Evolutionary conservation across 2,329 filamentous ascomycete genomes (phyloP), one percentile per base, ranked within the genome.

Genomic region (Colletotrichum somersetense): DNA sequence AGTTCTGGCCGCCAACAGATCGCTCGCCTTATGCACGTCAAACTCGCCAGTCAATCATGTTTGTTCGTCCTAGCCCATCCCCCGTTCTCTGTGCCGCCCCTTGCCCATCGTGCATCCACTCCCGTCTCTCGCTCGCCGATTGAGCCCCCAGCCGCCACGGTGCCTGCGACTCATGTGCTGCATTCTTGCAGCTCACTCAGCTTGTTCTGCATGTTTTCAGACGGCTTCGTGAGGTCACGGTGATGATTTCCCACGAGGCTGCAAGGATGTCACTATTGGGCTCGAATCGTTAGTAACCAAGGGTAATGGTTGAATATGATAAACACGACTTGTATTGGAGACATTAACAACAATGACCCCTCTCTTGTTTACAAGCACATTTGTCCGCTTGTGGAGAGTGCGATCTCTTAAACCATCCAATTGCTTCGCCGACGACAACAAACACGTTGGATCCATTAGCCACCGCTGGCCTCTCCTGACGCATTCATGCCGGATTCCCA

Each of bases 1-100:
- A 57, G 56, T 73, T 58, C 56, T 70, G 56, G 67, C 67, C 67
- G 35, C 50, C 71, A n/a, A 62, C 42, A 66, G 71, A 66, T 65
- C 67, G 56, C 67, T 71, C 50, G 62, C 71, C 46, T 38, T 67
- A 71, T 71, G 67, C 71, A 71, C 67, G 71, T 73, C 67, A 73
- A 62, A 62, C 53, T 62, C n/a, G 67, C 62, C 62, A 58, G 59
- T 71, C 56, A 61, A 62, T 38, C 61, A 58, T 18, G 4, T 42
- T 62, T 35, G 26, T 52, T 58, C 56, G 53, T 57, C 70, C 40
- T 42, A 66, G 64, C 42, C 46, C 46, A 56, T 55, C 3, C 46
- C 50, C 55, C 33, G 70, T 66, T 72, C 61, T 59, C 59, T 61
- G 53, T 35, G 38, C 48, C 44, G 58, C 44, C 68, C 70, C 46